A percentile compares a stretch with the other conserved stretches of the same genome.
phyloP scores from a whole-genome alignment of 2,329 filamentous ascomycete species.

The Pseudogymnoascus sp. region DNA sequence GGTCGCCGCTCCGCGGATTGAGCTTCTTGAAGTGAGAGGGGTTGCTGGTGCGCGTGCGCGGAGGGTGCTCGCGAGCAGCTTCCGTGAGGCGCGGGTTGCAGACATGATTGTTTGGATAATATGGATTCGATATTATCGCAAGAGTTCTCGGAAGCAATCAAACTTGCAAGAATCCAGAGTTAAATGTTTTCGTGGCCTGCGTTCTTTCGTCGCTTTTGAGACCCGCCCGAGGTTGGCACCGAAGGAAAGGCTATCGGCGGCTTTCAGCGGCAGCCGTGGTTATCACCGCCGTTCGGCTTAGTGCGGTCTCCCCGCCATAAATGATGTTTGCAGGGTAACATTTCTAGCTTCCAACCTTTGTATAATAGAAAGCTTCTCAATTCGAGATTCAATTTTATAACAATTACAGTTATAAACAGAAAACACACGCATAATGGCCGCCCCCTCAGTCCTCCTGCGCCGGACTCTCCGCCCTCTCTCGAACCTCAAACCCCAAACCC shows the following conservation, averaged over 20 bases:
- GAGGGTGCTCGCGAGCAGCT: constrained; percentile 37
- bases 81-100: constrained; percentile 38
- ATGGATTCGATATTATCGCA: constrained; percentile 1
- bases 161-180: constrained; percentile 2
- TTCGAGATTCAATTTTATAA: background rate
- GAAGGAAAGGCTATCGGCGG: background rate
- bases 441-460: constrained; percentile 6
- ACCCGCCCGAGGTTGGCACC: background rate
- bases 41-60: constrained; percentile 22
- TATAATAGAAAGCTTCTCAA: constrained; percentile 3
- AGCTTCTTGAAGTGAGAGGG: constrained; percentile 10
- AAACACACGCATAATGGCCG: background rate
- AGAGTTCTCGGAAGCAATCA: background rate
- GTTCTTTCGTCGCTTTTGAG: background rate
- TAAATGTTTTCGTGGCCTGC: constrained; percentile 1
- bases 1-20: constrained; percentile 47
- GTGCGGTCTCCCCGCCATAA: constrained; percentile 2
- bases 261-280: constrained; percentile 4
- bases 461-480: constrained; percentile 6
- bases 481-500: background rate
- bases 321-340: constrained; percentile 1
- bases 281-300: background rate
- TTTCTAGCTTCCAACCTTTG: background rate
- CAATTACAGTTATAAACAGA: background rate
- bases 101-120: constrained; percentile 36